Conservation (phyloP, 768 basidiomycete species). For the Mrakia hoshinonis region DNA sequence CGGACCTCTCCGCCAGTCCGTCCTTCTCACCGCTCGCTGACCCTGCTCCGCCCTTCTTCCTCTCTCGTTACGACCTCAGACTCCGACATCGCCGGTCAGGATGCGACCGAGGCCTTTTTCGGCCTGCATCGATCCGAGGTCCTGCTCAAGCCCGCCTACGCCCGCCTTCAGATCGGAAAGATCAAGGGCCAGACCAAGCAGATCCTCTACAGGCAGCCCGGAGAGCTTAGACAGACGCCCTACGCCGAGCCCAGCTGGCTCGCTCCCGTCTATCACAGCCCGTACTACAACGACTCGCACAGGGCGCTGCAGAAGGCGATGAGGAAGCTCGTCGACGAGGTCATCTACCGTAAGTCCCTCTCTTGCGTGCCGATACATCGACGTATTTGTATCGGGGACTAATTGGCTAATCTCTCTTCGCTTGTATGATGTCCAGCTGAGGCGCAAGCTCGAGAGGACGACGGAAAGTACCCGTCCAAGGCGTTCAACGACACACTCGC, state of each 20-base stretch:
- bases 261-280: constrained; percentile 57
- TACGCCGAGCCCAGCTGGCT: constrained; percentile 81
- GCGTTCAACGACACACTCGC: constrained; percentile 73
- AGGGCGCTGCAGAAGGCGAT: constrained; percentile 44
- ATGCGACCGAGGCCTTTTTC: constrained; percentile 80
- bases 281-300: constrained; percentile 65
- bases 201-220: constrained; percentile 48
- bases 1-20: constrained; percentile 52
- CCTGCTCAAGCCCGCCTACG: constrained; percentile 62
- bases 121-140: constrained; percentile 81
- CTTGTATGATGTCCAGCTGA: constrained; percentile 42
- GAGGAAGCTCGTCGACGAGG: constrained; percentile 59
- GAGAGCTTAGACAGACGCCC: constrained; percentile 59
- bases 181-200: constrained; percentile 56
- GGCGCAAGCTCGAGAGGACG: constrained; percentile 68
- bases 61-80: neutral
- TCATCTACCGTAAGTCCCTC: constrained; percentile 47
- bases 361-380: neutral
- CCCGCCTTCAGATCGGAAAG: constrained; percentile 60
- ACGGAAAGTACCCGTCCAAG: constrained; percentile 77
- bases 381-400: neutral
- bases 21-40: constrained; percentile 32
- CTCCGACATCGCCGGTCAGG: constrained; percentile 57
- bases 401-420: neutral
- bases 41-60: constrained; percentile 2